Conservation (phyloP, 192 early-diverging fungal genomes). For the Podila verticillata region DNA sequence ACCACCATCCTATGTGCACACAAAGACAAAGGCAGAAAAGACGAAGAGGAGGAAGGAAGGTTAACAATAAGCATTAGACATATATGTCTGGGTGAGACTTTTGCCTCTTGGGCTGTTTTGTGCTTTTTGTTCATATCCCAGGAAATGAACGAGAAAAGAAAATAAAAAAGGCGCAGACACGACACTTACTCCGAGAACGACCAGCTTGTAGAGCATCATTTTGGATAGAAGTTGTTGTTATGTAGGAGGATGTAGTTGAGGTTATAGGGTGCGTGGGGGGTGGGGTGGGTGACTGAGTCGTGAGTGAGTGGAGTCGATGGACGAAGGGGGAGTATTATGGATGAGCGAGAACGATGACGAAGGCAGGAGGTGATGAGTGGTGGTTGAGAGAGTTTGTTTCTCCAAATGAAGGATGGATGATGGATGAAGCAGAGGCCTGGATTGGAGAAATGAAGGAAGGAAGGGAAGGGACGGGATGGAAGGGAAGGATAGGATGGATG, state of each 20-base stretch:
- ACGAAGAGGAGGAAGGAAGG: not conserved
- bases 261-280: no score
- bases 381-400: not conserved
- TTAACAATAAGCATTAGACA: no score
- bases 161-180: not conserved
- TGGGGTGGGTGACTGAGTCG: no score
- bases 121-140: not conserved
- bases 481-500: not conserved
- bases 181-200: constrained; percentile 68
- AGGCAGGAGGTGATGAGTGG: not conserved
- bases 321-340: not conserved
- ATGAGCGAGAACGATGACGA: not conserved
- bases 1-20: constrained; percentile 43
- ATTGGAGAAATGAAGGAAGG: not conserved
- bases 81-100: no score
- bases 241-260: not conserved
- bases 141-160: constrained; percentile 3
- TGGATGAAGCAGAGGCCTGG: no score
- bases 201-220: constrained; percentile 87
- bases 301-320: not conserved
- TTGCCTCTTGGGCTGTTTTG: not conserved
- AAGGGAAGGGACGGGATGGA: constrained; percentile 3
- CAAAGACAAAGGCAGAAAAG: not conserved
- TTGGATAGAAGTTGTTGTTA: constrained; percentile 29
- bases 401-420: no score